phyloP scores from a whole-genome alignment of 2,329 filamentous ascomycete species.

The Pseudogymnoascus sp. region DNA sequence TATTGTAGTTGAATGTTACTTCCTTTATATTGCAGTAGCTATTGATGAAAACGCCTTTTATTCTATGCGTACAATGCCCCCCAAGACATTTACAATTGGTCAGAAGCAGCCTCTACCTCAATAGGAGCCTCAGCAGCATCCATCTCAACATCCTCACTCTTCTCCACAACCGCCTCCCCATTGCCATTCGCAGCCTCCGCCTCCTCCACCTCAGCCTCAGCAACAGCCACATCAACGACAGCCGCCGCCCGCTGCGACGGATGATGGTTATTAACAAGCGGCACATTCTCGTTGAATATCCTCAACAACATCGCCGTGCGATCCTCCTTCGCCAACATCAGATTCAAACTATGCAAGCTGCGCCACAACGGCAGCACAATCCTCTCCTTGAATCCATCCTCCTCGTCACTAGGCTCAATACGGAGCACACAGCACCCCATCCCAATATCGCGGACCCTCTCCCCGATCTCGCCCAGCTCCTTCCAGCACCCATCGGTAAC shows the following conservation, averaged over 20 bases:
- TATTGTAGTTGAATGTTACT: slow-evolving; percentile 5
- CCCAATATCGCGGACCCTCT: slow-evolving; percentile 66
- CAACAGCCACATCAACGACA: neutral
- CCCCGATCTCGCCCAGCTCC: slow-evolving; percentile 78
- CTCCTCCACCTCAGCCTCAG: slow-evolving; percentile 13
- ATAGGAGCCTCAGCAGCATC: slow-evolving; percentile 8
- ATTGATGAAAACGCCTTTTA: slow-evolving; percentile 8
- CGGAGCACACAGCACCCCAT: slow-evolving; percentile 91
- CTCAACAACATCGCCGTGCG: slow-evolving; percentile 84
- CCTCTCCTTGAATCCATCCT: slow-evolving; percentile 59
- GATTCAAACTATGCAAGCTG: slow-evolving; percentile 81
- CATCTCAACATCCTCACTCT: slow-evolving; percentile 4
- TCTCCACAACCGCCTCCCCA: neutral
- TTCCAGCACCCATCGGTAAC: slow-evolving; percentile 67
- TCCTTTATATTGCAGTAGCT: neutral
- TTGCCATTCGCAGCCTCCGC: slow-evolving; percentile 8
- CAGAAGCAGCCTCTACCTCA: neutral
- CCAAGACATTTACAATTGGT: slow-evolving; percentile 2
- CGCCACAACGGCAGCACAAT: slow-evolving; percentile 93
- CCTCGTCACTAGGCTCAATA: slow-evolving; percentile 62
- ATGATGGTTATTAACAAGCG: slow-evolving; percentile 55
- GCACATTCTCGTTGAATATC: slow-evolving; percentile 82
- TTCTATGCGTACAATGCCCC: slow-evolving; percentile 2
- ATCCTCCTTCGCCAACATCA: slow-evolving; percentile 98
- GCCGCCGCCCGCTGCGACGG: slow-evolving; percentile 18